phyloP scores from a whole-genome alignment of 768 basidiomycete genomes.

The Suillus spraguei region DNA sequence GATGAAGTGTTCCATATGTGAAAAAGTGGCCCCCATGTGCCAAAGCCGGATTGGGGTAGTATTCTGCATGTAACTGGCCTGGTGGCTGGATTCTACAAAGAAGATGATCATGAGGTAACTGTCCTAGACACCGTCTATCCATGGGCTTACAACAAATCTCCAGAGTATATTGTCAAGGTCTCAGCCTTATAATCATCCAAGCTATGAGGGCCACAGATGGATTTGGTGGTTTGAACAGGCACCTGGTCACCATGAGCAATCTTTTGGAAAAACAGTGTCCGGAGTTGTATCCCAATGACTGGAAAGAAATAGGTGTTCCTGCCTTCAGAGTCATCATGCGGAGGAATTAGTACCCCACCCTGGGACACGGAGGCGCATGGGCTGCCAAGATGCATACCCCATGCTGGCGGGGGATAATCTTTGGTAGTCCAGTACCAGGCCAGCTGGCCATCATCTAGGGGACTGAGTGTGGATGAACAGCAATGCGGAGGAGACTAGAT shows the following conservation, averaged over 20 bases:
- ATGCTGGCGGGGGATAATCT: neutral
- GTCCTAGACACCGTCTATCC: neutral
- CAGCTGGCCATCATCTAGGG: neutral
- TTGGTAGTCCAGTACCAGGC: neutral
- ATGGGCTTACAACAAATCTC: neutral
- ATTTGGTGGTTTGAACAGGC: neutral
- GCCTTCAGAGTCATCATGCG: neutral
- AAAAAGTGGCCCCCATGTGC: neutral
- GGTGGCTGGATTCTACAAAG: neutral
- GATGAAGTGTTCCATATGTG: too few species aligned
- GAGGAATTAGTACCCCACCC: neutral
- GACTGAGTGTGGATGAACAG: neutral
- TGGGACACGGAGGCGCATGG: neutral
- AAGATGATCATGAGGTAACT: neutral
- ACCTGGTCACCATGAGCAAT: neutral
- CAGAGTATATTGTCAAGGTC: neutral
- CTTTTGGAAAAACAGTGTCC: neutral
- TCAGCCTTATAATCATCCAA: neutral
- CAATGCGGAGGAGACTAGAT: neutral
- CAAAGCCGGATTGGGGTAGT: neutral
- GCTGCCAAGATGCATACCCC: neutral
- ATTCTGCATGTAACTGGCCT: constrained; percentile 1
- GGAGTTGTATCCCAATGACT: neutral
- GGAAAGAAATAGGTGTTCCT: too few species aligned
- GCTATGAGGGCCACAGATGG: neutral